A percentile compares a stretch with the other conserved stretches of the same genome.
Evolutionary conservation across 208 protist species (phyloP).

Genomic region (Leishmania amazonensis): DNA sequence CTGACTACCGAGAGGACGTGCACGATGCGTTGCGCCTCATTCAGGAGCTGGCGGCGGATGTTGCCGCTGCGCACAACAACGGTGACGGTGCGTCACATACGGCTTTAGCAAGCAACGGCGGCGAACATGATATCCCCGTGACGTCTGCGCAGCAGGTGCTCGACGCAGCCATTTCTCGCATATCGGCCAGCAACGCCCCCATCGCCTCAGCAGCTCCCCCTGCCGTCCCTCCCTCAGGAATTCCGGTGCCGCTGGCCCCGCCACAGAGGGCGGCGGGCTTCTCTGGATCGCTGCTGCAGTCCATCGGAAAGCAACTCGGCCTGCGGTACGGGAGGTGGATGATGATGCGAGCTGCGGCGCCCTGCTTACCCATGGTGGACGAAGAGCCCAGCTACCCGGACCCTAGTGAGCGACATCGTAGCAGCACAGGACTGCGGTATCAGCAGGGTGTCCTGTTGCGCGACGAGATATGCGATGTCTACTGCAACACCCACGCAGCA

Average conservation of each 20-base stretch:
- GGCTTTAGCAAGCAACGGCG: too few relatives aligned
- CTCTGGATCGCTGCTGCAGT: not conserved
- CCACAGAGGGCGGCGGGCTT: not conserved
- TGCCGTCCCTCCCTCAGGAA: not conserved
- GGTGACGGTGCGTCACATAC: too few relatives aligned
- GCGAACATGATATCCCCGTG: not conserved
- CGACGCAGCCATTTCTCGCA: not conserved
- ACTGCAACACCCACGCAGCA: constrained; percentile 25
- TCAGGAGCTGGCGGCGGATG: constrained; percentile 17
- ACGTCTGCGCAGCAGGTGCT: not conserved
- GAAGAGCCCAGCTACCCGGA: not conserved
- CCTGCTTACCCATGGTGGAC: not conserved
- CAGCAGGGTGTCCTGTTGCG: constrained; percentile 16
- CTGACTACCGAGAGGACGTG: constrained; percentile 30
- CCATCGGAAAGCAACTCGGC: not conserved
- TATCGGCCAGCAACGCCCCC: not conserved
- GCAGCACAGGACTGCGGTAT: not conserved
- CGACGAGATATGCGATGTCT: constrained; percentile 31
- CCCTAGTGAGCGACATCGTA: not conserved
- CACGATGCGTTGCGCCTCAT: constrained; percentile 18
- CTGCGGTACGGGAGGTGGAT: constrained; percentile 4
- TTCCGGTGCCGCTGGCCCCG: not conserved
- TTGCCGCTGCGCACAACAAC: not conserved
- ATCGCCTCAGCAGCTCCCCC: not conserved
- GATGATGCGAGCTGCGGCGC: not conserved